Evolutionary conservation across 441 rosid species (phyloP).

Genomic region (Kokia cookei): DNA sequence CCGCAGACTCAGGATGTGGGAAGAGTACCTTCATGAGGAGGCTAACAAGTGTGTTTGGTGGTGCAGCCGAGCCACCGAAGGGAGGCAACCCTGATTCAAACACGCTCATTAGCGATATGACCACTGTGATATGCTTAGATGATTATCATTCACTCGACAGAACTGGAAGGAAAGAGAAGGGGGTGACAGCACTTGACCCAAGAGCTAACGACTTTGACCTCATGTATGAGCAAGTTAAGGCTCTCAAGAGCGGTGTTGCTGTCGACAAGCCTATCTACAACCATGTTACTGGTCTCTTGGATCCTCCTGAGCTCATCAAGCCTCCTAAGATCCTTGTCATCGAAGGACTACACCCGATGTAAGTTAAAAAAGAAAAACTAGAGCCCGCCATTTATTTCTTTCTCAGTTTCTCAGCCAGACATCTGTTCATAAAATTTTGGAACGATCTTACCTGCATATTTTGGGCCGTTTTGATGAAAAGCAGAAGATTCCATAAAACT

Average conservation of each 20-base stretch:
- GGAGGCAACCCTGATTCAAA: conserved; percentile 98
- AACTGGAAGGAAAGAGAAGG: conserved; percentile 79
- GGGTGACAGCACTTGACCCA: conserved; percentile 95
- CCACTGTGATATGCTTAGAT: conserved; percentile 90
- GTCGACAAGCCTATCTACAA: conserved; percentile 91
- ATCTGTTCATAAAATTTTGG: not conserved
- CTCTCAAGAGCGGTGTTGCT: conserved; percentile 66
- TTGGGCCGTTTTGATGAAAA: not conserved
- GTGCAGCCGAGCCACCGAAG: conserved; percentile 88
- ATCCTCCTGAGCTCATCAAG: conserved; percentile 85
- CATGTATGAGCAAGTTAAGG: conserved; percentile 92
- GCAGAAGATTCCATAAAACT: not conserved
- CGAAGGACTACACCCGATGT: conserved; percentile 99
- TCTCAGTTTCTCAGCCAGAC: not conserved
- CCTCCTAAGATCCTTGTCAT: conserved; percentile 97
- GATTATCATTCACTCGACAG: conserved; percentile 92
- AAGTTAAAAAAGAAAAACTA: conserved; percentile 19
- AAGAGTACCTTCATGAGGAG: conserved; percentile 98
- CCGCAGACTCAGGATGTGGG: conserved; percentile 98
- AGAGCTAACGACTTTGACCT: conserved; percentile 90
- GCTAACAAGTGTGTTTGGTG: conserved; percentile 91
- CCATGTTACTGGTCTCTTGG: conserved; percentile 85
- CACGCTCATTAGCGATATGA: conserved; percentile 89
- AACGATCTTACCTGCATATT: not conserved
- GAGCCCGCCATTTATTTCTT: not conserved